Base-by-base conservation (phyloP, 441 rosid genomes). In the Euphorbia celastroides region DNA sequence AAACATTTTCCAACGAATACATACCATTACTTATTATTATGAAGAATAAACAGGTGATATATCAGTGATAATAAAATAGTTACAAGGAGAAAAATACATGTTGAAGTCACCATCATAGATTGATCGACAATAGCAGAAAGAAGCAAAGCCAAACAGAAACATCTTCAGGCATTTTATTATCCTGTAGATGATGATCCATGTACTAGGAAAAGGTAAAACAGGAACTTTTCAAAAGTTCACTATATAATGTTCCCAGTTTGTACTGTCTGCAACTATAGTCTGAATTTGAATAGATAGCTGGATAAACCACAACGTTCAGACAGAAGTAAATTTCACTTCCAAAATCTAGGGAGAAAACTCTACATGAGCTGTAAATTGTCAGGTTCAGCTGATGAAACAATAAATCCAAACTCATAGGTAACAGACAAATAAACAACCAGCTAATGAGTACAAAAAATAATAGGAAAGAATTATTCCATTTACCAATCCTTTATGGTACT, bases 161-260 rank as follows among this genome's bases (percentile, higher is more conserved):
- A 70, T 63, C 23, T n/a, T 26, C 27, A 55, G 44, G 17, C 50
- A 63, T 41, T 70, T 57, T n/a, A 22, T n/a, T 48, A 46, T 51
- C 8, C 22, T 19, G 19, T 25, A 64, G 27, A 30, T 7, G n/a
- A 44, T n/a, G 2, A 68, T 31, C 31, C 23, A 23, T 50, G 5
- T 36, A 7, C 16, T 5, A 17, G n/a, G 50, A 28, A 44, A 67
- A 12, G 19, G 41, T 32, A 57, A 36, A 59, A 32, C 11, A 30
- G 60, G 44, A 44, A 0, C 2, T 69, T 19, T 2, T 34, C 13
- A 36, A 5, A 66, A 56, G 55, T 19, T 42, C 30, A 16, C 41
- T 5, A 41, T 51, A 51, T 66, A 51, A 28, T 25, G 27, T 17
- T 64, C 41, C 57, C 31, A 30, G 17, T 42, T 58, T 41, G 27